Conservation (phyloP, 1,284 basidiomycete species). For the Exsudoporus floridanus region DNA sequence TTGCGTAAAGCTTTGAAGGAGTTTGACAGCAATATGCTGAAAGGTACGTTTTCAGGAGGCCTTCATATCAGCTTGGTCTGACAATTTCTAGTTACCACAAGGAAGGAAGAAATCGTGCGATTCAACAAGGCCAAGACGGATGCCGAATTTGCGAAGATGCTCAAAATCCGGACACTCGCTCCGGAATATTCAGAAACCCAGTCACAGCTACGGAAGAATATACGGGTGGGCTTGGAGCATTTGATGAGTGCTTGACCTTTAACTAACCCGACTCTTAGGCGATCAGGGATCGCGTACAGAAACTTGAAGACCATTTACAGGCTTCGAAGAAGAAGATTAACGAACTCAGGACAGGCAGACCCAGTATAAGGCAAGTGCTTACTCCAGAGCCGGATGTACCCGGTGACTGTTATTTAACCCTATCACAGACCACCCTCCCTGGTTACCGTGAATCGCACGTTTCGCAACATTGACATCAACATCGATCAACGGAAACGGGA, state of each 20-base stretch:
- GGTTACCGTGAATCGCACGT: conserved; percentile 81
- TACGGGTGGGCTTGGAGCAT: conserved; percentile 50
- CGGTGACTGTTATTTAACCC: not conserved
- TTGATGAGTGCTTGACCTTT: not conserved
- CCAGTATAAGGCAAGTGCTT: conserved; percentile 57
- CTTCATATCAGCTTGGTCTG: not conserved
- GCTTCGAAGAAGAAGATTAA: conserved; percentile 68
- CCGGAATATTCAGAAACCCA: conserved; percentile 88
- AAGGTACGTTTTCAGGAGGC: conserved; percentile 45
- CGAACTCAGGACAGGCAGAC: conserved; percentile 62
- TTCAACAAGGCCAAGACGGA: conserved; percentile 77
- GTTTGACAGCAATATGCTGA: conserved; percentile 62
- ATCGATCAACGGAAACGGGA: conserved; percentile 64
- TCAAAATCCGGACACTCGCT: conserved; percentile 78
- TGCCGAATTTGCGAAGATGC: conserved; percentile 76
- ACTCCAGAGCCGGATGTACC: not conserved
- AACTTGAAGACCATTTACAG: conserved; percentile 74
- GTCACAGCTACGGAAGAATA: conserved; percentile 65
- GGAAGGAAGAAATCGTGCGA: conserved; percentile 71
- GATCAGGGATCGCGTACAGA: conserved; percentile 69
- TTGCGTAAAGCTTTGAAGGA: conserved; percentile 49
- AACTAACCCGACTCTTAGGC: conserved; percentile 40
- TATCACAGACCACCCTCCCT: conserved; percentile 69
- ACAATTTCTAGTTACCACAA: conserved; percentile 56
- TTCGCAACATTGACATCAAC: conserved; percentile 76